A percentile compares a stretch with the other conserved stretches of the same genome.
Conservation (phyloP, 148 eudicot genomes). For the Fallopia convolvulus region DNA sequence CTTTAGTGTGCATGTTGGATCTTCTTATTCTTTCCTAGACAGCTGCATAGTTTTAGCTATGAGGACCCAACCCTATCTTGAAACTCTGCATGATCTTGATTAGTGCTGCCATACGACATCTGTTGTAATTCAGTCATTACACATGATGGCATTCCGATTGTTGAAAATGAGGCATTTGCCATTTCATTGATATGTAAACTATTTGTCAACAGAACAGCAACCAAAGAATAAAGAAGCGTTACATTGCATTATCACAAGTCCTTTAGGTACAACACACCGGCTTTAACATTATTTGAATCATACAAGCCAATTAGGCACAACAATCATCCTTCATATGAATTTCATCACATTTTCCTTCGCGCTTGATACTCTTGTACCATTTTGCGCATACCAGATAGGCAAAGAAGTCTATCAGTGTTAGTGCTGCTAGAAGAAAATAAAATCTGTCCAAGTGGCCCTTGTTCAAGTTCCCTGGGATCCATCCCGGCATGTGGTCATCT, state of each 20-base stretch:
- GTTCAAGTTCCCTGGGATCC: constrained; percentile 90
- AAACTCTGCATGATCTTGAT: not conserved
- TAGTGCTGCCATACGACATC: not conserved
- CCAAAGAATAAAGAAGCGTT: not conserved
- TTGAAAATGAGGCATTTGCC: not conserved
- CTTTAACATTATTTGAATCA: not conserved
- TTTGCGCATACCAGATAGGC: constrained; percentile 53
- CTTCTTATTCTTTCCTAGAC: no score
- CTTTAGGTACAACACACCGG: not conserved
- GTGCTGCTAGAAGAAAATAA: constrained; percentile 63
- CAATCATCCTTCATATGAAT: constrained; percentile 19
- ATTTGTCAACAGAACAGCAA: not conserved
- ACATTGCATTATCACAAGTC: not conserved
- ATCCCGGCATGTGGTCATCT: constrained; percentile 62
- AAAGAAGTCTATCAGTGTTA: constrained; percentile 51
- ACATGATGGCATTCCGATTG: not conserved
- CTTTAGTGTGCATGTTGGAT: no score
- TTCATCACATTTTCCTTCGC: constrained; percentile 35
- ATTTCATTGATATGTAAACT: not conserved
- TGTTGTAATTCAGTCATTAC: not conserved
- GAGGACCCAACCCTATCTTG: no score
- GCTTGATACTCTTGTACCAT: constrained; percentile 65
- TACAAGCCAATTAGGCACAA: constrained; percentile 15
- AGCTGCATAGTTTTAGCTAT: no score
- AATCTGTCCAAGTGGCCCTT: constrained; percentile 79